Conservation (phyloP, 768 basidiomycete species). For the Tulasnella sp. region DNA sequence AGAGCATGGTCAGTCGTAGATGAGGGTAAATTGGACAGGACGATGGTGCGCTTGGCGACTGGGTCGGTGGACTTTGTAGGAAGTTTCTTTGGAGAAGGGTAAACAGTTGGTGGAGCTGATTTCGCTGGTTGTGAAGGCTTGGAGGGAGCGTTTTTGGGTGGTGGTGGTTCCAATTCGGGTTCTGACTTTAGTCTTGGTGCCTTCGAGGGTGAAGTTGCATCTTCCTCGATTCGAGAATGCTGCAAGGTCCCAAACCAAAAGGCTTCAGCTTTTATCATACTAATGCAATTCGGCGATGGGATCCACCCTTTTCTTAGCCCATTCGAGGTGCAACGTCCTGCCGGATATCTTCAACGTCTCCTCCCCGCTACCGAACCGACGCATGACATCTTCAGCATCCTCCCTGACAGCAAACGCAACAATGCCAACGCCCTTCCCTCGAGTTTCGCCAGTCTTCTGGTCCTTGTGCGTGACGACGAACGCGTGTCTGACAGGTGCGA, state of each 20-base stretch:
- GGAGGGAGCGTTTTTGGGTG: slow-evolving; percentile 1
- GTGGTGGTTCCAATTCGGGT: slow-evolving; percentile 14
- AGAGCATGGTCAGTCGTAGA: slow-evolving; percentile 58
- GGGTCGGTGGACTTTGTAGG: slow-evolving; percentile 48
- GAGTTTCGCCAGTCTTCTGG: slow-evolving; percentile 45
- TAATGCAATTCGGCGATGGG: slow-evolving; percentile 32
- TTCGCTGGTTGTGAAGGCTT: neutral
- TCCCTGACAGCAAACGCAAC: slow-evolving; percentile 87
- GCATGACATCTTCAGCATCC: slow-evolving; percentile 59
- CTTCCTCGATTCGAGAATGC: neutral
- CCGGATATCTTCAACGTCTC: slow-evolving; percentile 65
- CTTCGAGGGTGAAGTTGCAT: neutral
- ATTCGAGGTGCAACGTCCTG: slow-evolving; percentile 67
- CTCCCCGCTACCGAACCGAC: slow-evolving; percentile 45
- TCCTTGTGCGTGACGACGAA: slow-evolving; percentile 88
- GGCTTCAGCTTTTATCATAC: no score
- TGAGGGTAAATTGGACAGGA: slow-evolving; percentile 68
- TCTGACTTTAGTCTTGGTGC: neutral
- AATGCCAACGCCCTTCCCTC: slow-evolving; percentile 93
- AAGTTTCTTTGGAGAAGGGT: neutral
- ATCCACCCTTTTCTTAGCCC: slow-evolving; percentile 75
- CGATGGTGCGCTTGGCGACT: slow-evolving; percentile 75
- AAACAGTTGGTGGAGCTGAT: neutral
- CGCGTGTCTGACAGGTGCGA: slow-evolving; percentile 89
- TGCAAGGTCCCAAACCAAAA: neutral